A percentile compares a stretch with the other conserved stretches of the same genome.
Evolutionary conservation across 371 early-diverging fungal genomes (phyloP).

Genomic region (Smittium mucronatum): DNA sequence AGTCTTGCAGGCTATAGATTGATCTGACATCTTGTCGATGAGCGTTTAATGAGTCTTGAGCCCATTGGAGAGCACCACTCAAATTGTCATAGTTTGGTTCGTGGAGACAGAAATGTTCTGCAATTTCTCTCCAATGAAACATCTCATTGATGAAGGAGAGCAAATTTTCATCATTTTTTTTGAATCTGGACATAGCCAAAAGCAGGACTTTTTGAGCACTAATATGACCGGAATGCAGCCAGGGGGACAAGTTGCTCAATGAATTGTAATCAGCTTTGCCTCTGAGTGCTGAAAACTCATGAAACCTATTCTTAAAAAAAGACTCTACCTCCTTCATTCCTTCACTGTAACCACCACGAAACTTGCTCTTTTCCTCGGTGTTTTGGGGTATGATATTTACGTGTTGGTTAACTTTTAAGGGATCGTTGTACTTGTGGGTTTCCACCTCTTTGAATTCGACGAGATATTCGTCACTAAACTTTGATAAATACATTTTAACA

Average conservation of each 20-base stretch:
- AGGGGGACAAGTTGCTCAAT: not conserved
- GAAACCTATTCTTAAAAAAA: not conserved
- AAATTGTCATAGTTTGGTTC: not conserved
- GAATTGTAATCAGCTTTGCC: not conserved
- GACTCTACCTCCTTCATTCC: not conserved
- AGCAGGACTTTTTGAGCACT: not conserved
- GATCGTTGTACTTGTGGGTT: not conserved
- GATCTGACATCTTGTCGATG: not conserved
- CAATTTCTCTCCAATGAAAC: not conserved
- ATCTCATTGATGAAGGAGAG: not conserved
- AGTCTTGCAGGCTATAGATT: not conserved
- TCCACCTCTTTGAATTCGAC: not conserved
- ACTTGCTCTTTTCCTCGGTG: not conserved
- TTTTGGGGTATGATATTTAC: not conserved
- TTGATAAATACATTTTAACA: not conserved
- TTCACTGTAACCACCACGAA: not conserved
- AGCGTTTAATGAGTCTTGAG: not conserved
- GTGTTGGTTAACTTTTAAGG: not conserved
- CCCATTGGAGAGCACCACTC: not conserved
- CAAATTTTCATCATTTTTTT: not conserved
- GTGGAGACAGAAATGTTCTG: not conserved
- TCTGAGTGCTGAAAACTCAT: not conserved
- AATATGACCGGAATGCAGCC: not conserved
- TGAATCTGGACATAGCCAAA: not conserved
- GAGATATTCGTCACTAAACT: not conserved